These are phyloP conservation scores for Kluyveromyces lactis DNA, from an alignment of 805 yeast genomes.

Conservation along the genomic window DNA sequence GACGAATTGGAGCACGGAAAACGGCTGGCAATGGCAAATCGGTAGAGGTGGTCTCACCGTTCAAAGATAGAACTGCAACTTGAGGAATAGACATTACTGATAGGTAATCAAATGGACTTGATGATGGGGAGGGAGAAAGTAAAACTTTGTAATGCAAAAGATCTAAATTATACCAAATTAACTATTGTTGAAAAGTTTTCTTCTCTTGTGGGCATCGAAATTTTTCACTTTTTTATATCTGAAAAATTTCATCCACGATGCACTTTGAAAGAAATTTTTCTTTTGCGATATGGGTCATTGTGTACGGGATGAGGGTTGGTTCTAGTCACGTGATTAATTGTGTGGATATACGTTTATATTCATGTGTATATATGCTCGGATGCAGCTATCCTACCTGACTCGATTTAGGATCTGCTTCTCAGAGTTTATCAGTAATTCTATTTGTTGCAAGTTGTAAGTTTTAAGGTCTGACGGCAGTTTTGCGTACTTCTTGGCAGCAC, in stretches of 20 bases:
- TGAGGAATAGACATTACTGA: constrained; percentile 77
- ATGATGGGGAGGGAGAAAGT: background rate
- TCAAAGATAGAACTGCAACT: constrained; percentile 85
- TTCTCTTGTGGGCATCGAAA: background rate
- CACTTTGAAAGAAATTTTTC: background rate
- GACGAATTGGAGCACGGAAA: constrained; percentile 99
- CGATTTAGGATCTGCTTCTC: constrained; percentile 1
- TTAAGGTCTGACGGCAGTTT: background rate
- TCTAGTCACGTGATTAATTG: too few species aligned
- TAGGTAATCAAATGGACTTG: constrained; percentile 6
- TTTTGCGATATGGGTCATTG: background rate
- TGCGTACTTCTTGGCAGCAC: background rate
- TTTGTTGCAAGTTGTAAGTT: background rate
- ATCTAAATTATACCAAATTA: too few species aligned
- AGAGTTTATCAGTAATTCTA: background rate
- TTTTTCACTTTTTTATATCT: constrained; percentile 5
- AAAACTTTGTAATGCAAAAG: too few species aligned
- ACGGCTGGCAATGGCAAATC: constrained; percentile 95
- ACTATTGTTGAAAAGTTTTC: too few species aligned
- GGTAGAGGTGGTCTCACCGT: constrained; percentile 80
- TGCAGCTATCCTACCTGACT: background rate
- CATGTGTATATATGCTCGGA: too few species aligned
- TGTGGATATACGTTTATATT: too few species aligned
- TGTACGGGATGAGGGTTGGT: background rate
- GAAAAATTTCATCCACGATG: constrained; percentile 1